Evolutionary conservation across 2,329 filamentous ascomycete species (phyloP).

Genomic region (Beauveria sp.): DNA sequence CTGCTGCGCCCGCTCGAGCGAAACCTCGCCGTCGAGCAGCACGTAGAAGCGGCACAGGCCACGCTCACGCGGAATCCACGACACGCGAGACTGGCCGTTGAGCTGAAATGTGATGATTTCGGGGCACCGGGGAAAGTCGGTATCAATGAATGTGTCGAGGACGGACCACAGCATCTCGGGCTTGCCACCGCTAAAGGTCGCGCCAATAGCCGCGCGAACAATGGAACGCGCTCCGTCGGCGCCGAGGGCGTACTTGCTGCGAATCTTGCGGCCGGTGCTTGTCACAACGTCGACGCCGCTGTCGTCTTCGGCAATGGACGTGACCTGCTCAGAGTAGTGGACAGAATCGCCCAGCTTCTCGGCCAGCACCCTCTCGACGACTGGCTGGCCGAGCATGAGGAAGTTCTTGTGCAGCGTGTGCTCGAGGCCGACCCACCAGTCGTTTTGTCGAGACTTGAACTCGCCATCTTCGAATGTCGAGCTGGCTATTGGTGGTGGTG

Average conservation of each 20-base stretch:
- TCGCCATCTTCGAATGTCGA: conserved; percentile 38
- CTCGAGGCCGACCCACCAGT: conserved; percentile 40
- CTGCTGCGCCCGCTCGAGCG: conserved; percentile 29
- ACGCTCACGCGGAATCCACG: conserved; percentile 41
- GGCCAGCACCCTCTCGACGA: conserved; percentile 34
- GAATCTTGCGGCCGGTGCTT: conserved; percentile 23
- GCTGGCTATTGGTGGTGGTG: conserved; percentile 27
- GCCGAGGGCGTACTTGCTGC: conserved; percentile 37
- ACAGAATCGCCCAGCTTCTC: conserved; percentile 25
- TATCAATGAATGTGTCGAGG: conserved; percentile 41
- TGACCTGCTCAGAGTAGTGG: conserved; percentile 31
- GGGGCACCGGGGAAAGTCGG: conserved; percentile 35
- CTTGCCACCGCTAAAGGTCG: conserved; percentile 37
- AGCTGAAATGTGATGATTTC: conserved; percentile 42
- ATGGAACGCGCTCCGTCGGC: conserved; percentile 45
- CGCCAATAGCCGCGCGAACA: conserved; percentile 33
- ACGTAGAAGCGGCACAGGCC: conserved; percentile 41
- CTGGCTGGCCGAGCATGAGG: conserved; percentile 42
- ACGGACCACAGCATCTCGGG: conserved; percentile 44
- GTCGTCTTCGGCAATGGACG: conserved; percentile 48
- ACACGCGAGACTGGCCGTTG: conserved; percentile 36
- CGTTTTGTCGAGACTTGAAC: conserved; percentile 39
- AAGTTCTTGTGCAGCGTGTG: conserved; percentile 40
- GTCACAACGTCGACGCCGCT: conserved; percentile 35
- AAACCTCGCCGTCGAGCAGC: conserved; percentile 38